Conservation (phyloP, 192 early-diverging fungal genomes). For the Linderina pennispora region DNA sequence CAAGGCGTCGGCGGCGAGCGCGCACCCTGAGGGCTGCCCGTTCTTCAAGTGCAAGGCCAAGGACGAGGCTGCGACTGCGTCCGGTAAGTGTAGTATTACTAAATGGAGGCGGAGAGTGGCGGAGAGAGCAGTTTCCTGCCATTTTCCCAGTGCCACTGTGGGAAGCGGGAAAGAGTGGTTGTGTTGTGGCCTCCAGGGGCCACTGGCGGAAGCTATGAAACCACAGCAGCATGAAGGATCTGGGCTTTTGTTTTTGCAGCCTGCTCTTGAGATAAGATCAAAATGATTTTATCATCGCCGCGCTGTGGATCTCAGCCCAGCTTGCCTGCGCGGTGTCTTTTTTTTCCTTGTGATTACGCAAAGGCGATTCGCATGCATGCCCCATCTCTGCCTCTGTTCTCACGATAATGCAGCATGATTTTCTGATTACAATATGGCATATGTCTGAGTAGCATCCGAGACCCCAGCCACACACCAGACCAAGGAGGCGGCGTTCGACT, state of each 20-base stretch:
- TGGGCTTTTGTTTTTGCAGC: slow-evolving; percentile 1
- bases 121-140: too few species aligned
- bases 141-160: too few species aligned
- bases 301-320: too few species aligned
- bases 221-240: too few species aligned
- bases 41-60: slow-evolving; percentile 19
- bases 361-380: too few species aligned
- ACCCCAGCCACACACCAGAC: slow-evolving; percentile 20
- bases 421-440: slow-evolving; percentile 2
- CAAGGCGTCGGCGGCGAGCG: slow-evolving; percentile 8
- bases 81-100: background rate
- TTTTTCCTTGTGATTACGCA: too few species aligned
- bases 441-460: background rate
- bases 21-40: slow-evolving; percentile 23
- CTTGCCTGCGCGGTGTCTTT: too few species aligned
- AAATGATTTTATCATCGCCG: background rate
- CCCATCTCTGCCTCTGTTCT: too few species aligned
- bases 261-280: slow-evolving; percentile 17
- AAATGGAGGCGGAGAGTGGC: background rate
- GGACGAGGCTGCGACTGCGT: background rate
- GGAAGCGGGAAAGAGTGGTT: too few species aligned
- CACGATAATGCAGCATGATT: background rate
- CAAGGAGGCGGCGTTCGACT: slow-evolving; percentile 64
- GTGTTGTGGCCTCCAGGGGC: too few species aligned
- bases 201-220: too few species aligned